Evolutionary conservation across 768 basidiomycete genomes (phyloP), one percentile per base, ranked within the genome.

Genomic region (Paxillus rubicundulus): DNA sequence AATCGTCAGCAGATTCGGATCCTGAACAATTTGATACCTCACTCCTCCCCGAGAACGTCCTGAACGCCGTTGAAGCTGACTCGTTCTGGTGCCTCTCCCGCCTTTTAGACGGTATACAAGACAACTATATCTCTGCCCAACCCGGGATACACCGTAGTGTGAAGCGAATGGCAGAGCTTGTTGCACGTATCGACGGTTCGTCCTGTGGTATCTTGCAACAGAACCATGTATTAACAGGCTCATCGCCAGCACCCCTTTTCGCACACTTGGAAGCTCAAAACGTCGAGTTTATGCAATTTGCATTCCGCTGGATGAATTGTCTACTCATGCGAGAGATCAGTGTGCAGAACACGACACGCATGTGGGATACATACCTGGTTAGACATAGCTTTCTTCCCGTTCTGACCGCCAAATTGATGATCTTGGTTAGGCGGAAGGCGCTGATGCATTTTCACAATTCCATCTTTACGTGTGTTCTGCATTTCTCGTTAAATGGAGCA

Each of bases 221-320:
- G 20, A 1, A 16, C 16, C n/a, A 21, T 7, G 13, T 18, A 42
- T 36, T 48, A 9, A 57, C 30, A 27, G 5, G 33, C 27, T 32
- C 27, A 47, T 42, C 30, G 14, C 52, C 34, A 96, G 92, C 87
- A 17, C 92, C 93, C 2, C 80, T 99, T n/a, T 79, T 86, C 5
- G 74, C 82, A 7, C 97, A 99, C 71, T 79, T 99, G 47, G 86
- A 87, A 56, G 74, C 85, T 10, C 88, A 99, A 71, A 91, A 89
- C 62, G 94, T 99, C 60, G 95, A 98, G 74, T 99, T 97, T 66
- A 97, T 99, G 87, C 97, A 99, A 67, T 99, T 99, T 62, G 96
- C 97, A 36, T 99, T 99, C 73, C 82, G 97, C 47, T 99, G 97
- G 97, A 98, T 99, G 94, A 98, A 99, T 64, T 98, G 97, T 67